Base-by-base conservation (phyloP, 2,329 filamentous ascomycete genomes). In the Trichoderma koningiopsis region DNA sequence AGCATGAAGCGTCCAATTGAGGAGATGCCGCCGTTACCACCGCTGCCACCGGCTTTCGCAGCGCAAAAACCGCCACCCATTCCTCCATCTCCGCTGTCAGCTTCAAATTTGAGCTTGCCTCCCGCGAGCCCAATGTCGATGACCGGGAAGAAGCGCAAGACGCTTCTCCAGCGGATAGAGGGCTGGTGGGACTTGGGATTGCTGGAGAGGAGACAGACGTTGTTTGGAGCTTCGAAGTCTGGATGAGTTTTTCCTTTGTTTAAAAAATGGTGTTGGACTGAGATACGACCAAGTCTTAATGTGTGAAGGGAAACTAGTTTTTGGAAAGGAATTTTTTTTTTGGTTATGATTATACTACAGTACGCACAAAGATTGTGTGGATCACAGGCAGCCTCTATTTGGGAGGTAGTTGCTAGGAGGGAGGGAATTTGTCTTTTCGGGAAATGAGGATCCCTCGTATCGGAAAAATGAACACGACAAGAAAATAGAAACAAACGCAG, bases 131-230 rank as follows among this genome's bases (percentile, higher is more conserved):
- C 74, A 29, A 63, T 72, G 35, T 47, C 43, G 55, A 72, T 71
- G 67, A 73, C 70, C 11, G 33, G 67, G 2, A 79, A 77, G 66
- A 81, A 79, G 72, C 79, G 84, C 8, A 84, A 78, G 78, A 86
- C 84, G 0, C 76, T 87, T 27, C 77, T 85, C 71, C 79, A 83
- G 49, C 77, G 81, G 24, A 78, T 87, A 33, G 84, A 86, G 53
- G 85, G 85, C 5, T 87, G 85, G 85, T 87, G 85, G 85, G 85
- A 87, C 75, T 76, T 87, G 67, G 83, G 81, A 4, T 74, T 87
- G 67, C 72, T 86, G 66, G 83, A 85, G 31, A 83, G 78, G 76
- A 79, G 83, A 70, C 77, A 79, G 72, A 80, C 77, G 8, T 68
- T 79, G 57, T 75, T 81, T 70, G 75, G 75, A 57, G 74, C 73